Conservation (phyloP, 352 stramenopile species). For the Thalassiosira livingstoniorum region DNA sequence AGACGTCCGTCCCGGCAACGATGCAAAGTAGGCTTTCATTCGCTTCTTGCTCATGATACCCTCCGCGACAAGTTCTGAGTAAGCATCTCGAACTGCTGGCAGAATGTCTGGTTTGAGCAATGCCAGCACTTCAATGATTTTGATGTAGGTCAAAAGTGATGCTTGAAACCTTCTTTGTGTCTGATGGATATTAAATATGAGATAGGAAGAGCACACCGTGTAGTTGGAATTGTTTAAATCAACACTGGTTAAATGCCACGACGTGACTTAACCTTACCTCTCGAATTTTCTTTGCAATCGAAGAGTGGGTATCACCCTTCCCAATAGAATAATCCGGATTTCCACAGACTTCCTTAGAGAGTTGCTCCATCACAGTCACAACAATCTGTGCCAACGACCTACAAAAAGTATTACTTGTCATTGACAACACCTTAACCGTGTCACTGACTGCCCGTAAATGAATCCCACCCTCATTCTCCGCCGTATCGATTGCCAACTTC, state of each 20-base stretch:
- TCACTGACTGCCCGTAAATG: slow-evolving; percentile 80
- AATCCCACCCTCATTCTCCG: slow-evolving; percentile 75
- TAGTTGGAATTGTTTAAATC: no score
- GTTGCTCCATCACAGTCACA: slow-evolving; percentile 84
- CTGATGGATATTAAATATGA: no score
- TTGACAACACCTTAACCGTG: slow-evolving; percentile 64
- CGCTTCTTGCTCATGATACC: slow-evolving; percentile 85
- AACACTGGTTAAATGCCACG: no score
- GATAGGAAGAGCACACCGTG: no score
- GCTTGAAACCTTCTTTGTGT: slow-evolving; percentile 84
- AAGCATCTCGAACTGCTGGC: slow-evolving; percentile 77
- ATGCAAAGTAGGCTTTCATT: slow-evolving; percentile 85
- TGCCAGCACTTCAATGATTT: slow-evolving; percentile 82
- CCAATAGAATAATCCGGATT: slow-evolving; percentile 61
- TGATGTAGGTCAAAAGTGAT: slow-evolving; percentile 81
- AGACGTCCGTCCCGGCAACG: slow-evolving; percentile 75
- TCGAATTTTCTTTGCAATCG: slow-evolving; percentile 83
- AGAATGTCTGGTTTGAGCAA: slow-evolving; percentile 81
- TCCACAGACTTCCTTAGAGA: slow-evolving; percentile 69
- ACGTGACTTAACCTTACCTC: slow-evolving; percentile 58
- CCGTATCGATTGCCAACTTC: slow-evolving; percentile 77
- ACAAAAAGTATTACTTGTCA: slow-evolving; percentile 77
- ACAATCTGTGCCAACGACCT: slow-evolving; percentile 79
- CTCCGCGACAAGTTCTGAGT: slow-evolving; percentile 82
- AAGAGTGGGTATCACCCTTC: slow-evolving; percentile 80